phyloP scores from a whole-genome alignment of 2,329 filamentous ascomycete species.

The Aspergillus sp. region DNA sequence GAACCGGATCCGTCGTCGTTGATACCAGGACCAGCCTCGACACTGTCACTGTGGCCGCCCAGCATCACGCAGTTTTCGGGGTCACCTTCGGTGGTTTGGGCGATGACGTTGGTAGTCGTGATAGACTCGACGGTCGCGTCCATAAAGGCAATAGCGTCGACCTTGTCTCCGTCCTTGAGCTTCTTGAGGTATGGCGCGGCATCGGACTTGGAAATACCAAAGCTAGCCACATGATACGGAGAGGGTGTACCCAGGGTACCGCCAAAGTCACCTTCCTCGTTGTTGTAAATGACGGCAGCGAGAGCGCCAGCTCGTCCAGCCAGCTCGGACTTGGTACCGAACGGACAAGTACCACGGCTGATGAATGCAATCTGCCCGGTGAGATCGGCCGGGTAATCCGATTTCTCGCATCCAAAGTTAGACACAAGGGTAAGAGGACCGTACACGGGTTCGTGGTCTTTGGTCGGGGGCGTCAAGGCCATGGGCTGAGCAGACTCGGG shows the following conservation, averaged over 20 bases:
- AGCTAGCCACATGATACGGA: slow-evolving; percentile 49
- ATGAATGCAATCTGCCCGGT: slow-evolving; percentile 66
- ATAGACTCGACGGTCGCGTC: slow-evolving; percentile 43
- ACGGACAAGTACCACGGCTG: slow-evolving; percentile 64
- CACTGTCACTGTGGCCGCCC: slow-evolving; percentile 59
- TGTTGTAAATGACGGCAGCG: slow-evolving; percentile 72
- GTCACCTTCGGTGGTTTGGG: slow-evolving; percentile 55
- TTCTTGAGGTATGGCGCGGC: slow-evolving; percentile 54
- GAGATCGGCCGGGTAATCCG: slow-evolving; percentile 58
- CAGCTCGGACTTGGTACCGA: slow-evolving; percentile 64
- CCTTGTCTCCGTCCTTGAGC: slow-evolving; percentile 41
- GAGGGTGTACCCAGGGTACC: slow-evolving; percentile 64
- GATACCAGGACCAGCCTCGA: slow-evolving; percentile 62
- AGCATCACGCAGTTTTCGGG: slow-evolving; percentile 55
- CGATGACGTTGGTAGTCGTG: slow-evolving; percentile 56
- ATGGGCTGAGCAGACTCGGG: slow-evolving; percentile 55
- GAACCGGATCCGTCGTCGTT: slow-evolving; percentile 73
- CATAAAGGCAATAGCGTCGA: slow-evolving; percentile 36
- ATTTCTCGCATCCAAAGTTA: slow-evolving; percentile 59
- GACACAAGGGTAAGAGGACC: slow-evolving; percentile 57
- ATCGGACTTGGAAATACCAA: slow-evolving; percentile 59
- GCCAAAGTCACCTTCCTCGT: slow-evolving; percentile 55
- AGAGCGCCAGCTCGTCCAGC: slow-evolving; percentile 66
- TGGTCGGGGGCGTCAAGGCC: slow-evolving; percentile 55
- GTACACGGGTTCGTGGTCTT: slow-evolving; percentile 32